phyloP scores from a whole-genome alignment of 768 basidiomycete genomes.

The Phallus indusiatus region DNA sequence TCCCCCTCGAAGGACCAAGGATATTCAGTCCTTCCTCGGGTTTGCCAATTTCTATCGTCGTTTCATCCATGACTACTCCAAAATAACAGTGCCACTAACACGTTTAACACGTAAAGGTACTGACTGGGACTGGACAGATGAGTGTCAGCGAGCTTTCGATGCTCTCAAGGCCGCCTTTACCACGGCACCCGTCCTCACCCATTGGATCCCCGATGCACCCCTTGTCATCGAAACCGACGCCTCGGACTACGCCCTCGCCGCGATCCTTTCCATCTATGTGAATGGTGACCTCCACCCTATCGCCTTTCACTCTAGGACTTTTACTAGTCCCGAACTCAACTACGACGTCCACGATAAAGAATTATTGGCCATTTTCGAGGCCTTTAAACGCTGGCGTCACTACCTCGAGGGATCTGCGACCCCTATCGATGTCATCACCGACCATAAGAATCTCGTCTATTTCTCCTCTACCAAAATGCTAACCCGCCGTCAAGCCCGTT shows the following conservation, averaged over 20 bases:
- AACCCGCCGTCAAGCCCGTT: conserved; percentile 22
- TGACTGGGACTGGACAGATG: conserved; percentile 20
- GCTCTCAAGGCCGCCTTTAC: conserved; percentile 21
- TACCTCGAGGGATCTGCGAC: conserved; percentile 23
- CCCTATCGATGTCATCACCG: neutral
- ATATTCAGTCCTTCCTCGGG: conserved; percentile 35
- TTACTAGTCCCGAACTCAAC: neutral
- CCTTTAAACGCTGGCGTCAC: conserved; percentile 23
- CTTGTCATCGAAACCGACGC: neutral
- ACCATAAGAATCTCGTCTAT: conserved; percentile 9
- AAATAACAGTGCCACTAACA: conserved; percentile 24
- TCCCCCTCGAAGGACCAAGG: conserved; percentile 16
- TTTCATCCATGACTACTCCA: conserved; percentile 26
- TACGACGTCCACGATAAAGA: conserved; percentile 21
- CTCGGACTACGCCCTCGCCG: neutral
- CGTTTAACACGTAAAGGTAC: conserved; percentile 19
- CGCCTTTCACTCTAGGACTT: neutral
- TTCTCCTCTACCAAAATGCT: conserved; percentile 19
- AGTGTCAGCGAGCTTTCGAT: conserved; percentile 20
- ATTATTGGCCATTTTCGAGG: conserved; percentile 34
- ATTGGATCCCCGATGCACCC: neutral
- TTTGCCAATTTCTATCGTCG: conserved; percentile 25
- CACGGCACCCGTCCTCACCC: conserved; percentile 15
- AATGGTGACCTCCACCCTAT: conserved; percentile 1
- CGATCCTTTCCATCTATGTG: neutral